Evolutionary conservation across 192 early-diverging fungal species (phyloP).

Genomic region (Backusella psychrophila): DNA sequence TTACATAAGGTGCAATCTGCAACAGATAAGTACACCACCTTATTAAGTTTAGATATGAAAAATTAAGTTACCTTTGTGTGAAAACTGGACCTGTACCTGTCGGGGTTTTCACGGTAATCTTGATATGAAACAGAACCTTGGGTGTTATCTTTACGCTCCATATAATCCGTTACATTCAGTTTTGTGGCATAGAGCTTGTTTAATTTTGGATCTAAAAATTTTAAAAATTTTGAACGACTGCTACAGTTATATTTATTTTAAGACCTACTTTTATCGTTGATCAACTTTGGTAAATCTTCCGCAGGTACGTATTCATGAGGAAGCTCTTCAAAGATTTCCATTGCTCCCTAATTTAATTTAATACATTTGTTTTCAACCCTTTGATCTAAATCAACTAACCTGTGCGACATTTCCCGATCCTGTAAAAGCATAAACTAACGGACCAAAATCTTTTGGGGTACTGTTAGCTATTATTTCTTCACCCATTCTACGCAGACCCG

Average conservation of each 20-base stretch:
- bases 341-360: slow-evolving; percentile 61
- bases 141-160: slow-evolving; percentile 71
- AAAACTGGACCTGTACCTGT: slow-evolving; percentile 76
- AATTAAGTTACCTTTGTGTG: slow-evolving; percentile 58
- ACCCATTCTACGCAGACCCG: slow-evolving; percentile 62
- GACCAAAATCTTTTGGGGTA: slow-evolving; percentile 83
- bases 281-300: slow-evolving; percentile 60
- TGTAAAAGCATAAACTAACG: slow-evolving; percentile 88
- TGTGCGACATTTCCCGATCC: slow-evolving; percentile 90
- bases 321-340: slow-evolving; percentile 86
- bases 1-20: slow-evolving; percentile 88
- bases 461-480: slow-evolving; percentile 86
- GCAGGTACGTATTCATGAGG: slow-evolving; percentile 88
- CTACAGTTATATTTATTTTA: not conserved
- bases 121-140: slow-evolving; percentile 45
- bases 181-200: slow-evolving; percentile 81
- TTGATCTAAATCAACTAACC: slow-evolving; percentile 24
- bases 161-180: slow-evolving; percentile 77
- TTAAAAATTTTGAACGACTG: not conserved
- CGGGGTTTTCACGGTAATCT: slow-evolving; percentile 79
- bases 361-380: not conserved
- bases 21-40: not conserved
- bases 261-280: slow-evolving; percentile 54
- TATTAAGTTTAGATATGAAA: slow-evolving; percentile 1
- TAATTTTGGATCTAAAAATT: slow-evolving; percentile 52